These are phyloP conservation scores for Akanthomyces lecanii DNA, from an alignment of 2,329 filamentous ascomycete genomes.

Conservation along the genomic window DNA sequence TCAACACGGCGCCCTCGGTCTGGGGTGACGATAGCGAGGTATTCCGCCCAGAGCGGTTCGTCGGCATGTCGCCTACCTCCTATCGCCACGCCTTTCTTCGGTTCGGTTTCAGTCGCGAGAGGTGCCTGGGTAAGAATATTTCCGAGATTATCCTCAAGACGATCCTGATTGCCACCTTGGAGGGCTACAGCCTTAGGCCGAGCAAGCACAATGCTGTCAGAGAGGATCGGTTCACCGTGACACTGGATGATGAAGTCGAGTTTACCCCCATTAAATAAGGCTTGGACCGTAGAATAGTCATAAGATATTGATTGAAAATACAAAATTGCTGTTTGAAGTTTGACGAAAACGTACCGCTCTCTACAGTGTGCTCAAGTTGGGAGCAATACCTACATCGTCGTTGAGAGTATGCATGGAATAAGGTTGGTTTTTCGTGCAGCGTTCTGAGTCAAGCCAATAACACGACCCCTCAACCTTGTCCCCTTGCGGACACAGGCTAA, in stretches of 20 bases:
- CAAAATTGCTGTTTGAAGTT: no score
- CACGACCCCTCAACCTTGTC: no score
- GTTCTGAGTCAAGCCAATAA: no score
- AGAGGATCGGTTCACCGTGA: background rate
- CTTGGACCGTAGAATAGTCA: no score
- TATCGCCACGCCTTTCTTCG: slow-evolving; percentile 1
- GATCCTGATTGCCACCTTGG: background rate
- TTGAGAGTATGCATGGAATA: no score
- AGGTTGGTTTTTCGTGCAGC: no score
- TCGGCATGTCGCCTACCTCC: background rate
- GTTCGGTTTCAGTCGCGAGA: slow-evolving; percentile 1
- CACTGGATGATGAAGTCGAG: background rate
- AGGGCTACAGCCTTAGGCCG: background rate
- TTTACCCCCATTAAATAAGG: background rate
- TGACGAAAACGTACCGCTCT: no score
- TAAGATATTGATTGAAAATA: no score
- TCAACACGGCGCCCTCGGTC: background rate
- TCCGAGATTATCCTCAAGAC: slow-evolving; percentile 5
- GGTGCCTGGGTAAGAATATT: background rate
- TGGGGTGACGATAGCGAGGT: background rate
- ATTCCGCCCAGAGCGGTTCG: slow-evolving; percentile 1
- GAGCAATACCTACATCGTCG: no score
- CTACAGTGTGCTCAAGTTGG: no score
- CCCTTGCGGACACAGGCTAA: no score
- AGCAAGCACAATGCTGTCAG: slow-evolving; percentile 2